Evolutionary conservation across 1,139 yeast species (phyloP), one percentile per base, ranked within the genome.

Genomic region (Candida sanyaensis): DNA sequence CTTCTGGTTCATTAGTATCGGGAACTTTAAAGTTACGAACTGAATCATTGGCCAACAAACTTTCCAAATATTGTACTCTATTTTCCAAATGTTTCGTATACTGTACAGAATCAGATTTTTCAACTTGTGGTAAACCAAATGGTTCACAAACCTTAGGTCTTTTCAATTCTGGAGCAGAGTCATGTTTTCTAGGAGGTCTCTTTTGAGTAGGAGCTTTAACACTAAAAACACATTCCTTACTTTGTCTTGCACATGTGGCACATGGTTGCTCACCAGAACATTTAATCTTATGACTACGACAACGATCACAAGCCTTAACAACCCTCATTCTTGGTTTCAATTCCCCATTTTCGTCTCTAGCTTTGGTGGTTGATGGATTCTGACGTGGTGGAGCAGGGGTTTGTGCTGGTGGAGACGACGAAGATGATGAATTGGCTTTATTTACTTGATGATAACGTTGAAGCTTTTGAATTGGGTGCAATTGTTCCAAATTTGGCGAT

Each of bases 251-350:
- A 60, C 88, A 83, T 7, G 80, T 71, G 8, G 59, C 56, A 54
- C 88, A 83, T 2, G 88, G 88, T 43, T 61, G 62, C 23, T 73
- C 67, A 2, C 88, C 88, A 42, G 82, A 77, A 59, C 88, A 83
- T 58, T 83, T 83, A 51, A 81, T 81, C 61, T 83, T 83, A 50
- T 81, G 84, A 31, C 71, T 66, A 53, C 86, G 69, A 62, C 88
- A 83, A 27, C 84, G 67, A 50, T 78, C 83, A 57, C 88, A 83
- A 2, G 88, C 88, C 52, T 75, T 77, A 42, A 74, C 71, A 4
- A 82, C 88, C 44, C 85, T 63, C 55, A 75, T 55, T 39, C 81
- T 58, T 5, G 51, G 58, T 41, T 49, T 54, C 10, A 10, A 12
- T 5, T 42, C 37, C 9, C 13, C 45, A 42, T 33, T 34, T 17